Conservation (phyloP, 1,139 yeast genomes). For the Debaryomyces sp. region DNA sequence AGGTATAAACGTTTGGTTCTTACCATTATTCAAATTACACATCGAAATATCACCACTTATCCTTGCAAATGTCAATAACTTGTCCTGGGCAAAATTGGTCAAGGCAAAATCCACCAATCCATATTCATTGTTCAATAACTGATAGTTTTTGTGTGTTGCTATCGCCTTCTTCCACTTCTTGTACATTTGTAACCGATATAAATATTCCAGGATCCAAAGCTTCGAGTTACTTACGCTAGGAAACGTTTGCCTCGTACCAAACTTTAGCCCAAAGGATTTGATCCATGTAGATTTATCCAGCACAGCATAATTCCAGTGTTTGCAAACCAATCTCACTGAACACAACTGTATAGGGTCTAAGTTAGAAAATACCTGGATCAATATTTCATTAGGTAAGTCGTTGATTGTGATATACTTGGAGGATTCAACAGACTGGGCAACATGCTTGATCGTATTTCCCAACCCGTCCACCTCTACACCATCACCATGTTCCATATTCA, state of each 20-base stretch:
- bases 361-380: conserved; percentile 56
- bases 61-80: conserved; percentile 36
- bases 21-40: conserved; percentile 45
- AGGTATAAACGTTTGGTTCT: conserved; percentile 43
- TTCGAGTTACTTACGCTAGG: conserved; percentile 58
- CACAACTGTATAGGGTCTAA: conserved; percentile 59
- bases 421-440: background rate
- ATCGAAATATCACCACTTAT: conserved; percentile 39
- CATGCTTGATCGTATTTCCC: conserved; percentile 19
- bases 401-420: background rate
- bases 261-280: conserved; percentile 51
- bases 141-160: conserved; percentile 33
- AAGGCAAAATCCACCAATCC: conserved; percentile 30
- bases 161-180: conserved; percentile 57
- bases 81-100: conserved; percentile 41
- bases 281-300: conserved; percentile 66
- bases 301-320: conserved; percentile 51
- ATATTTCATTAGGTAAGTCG: conserved; percentile 59
- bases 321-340: conserved; percentile 55
- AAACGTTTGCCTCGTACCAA: conserved; percentile 45
- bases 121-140: conserved; percentile 30
- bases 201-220: conserved; percentile 60
- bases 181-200: conserved; percentile 43
- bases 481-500: background rate
- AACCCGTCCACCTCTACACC: conserved; percentile 16